Conservation (phyloP, 306 rosid species). For the Ochetophila trinervis region DNA sequence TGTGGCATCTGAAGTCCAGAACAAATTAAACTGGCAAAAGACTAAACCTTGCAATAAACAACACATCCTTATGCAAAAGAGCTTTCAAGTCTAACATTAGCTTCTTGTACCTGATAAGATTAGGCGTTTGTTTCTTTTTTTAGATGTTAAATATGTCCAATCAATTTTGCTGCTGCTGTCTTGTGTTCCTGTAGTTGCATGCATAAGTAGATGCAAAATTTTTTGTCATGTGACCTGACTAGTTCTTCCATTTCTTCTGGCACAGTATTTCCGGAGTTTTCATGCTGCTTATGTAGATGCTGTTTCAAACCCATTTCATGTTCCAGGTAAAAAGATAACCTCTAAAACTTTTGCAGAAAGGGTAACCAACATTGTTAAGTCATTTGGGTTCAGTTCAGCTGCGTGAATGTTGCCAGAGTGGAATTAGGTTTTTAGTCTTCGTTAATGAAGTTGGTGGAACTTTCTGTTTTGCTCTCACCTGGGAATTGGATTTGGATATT, state of each 20-base stretch:
- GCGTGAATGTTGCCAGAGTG: slow-evolving; percentile 34
- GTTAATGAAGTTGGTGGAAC: slow-evolving; percentile 5
- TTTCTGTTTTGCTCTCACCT: slow-evolving; percentile 6
- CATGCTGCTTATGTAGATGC: slow-evolving; percentile 91
- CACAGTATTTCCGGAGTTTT: slow-evolving; percentile 83
- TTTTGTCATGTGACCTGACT: slow-evolving; percentile 5
- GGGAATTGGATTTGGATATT: not conserved
- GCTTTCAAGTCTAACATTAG: not conserved
- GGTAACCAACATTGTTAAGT: slow-evolving; percentile 87
- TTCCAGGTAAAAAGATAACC: slow-evolving; percentile 90
- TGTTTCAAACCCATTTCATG: slow-evolving; percentile 89
- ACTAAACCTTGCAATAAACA: not conserved
- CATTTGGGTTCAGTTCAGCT: slow-evolving; percentile 72
- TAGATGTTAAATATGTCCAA: not conserved
- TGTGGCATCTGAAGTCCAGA: not conserved
- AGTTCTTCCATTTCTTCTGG: slow-evolving; percentile 18
- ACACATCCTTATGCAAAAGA: not conserved
- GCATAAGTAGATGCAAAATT: not conserved
- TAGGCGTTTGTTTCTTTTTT: not conserved
- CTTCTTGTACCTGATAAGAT: not conserved
- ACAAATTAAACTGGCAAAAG: not conserved
- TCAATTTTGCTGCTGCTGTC: slow-evolving; percentile 8
- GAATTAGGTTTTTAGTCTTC: not conserved
- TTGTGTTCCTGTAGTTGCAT: not conserved
- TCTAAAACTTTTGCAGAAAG: slow-evolving; percentile 85